Evolutionary conservation across 2,329 filamentous ascomycete genomes (phyloP), one percentile per base, ranked within the genome.

Genomic region (Gremmenia infestans): DNA sequence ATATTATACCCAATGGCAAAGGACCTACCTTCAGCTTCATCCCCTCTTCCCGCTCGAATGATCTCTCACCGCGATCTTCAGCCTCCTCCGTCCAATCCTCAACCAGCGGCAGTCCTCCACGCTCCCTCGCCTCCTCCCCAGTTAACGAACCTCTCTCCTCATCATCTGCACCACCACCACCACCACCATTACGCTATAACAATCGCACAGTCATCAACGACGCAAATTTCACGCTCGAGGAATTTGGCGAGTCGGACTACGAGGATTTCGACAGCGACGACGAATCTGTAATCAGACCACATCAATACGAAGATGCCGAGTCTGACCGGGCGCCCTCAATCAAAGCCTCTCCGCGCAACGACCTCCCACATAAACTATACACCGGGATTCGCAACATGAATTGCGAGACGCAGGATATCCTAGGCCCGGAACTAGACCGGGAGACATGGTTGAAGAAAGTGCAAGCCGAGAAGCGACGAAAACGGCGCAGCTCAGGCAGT

Each of bases 11-110:
- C 1, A 62, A 67, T 60, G 69, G 65, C 49, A 63, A 67, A 50
- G 71, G 69, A 3, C 60, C 55, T 17, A 61, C 63, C 22, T 71
- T 74, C 57, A 70, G 63, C 50, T 72, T 71, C 54, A 61, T 64
- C 35, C 68, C 64, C n/a, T 62, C 68, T 23, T 60, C 66, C 42
- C 67, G 67, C 12, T 68, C 68, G 32, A 68, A 72, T 28, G 68
- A 74, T 40, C 61, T 75, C 15, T 76, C 73, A 5, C 74, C 75
- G 36, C 71, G 67, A 53, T 72, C 72, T 6, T 70, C 71, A 4
- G 68, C 68, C 6, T 63, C 61, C 9, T 68, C 71, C 1, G 64
- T 65, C 1, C 48, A 54, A 25, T 55, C 59, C 45, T 67, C 66
- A 36, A 66, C 69, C 4, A 58, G 56, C 12, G 55, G 55, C 37